These are phyloP conservation scores for Dictyostelium purpureum DNA, from an alignment of 78 protist genomes.

Conservation along the genomic window DNA sequence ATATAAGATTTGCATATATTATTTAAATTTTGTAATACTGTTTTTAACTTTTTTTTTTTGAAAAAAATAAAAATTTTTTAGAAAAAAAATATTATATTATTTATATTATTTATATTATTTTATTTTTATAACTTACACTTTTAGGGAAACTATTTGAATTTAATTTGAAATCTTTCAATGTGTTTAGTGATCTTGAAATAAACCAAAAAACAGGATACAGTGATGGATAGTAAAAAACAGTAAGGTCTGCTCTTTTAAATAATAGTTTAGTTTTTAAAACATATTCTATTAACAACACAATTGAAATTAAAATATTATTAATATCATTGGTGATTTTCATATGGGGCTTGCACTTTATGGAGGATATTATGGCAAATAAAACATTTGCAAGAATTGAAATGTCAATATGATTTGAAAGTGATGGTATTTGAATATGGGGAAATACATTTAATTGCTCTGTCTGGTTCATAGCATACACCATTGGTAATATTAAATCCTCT, in stretches of 20 bases:
- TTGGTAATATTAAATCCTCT: not conserved
- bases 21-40: not conserved
- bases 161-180: not conserved
- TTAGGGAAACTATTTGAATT: not conserved
- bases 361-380: not conserved
- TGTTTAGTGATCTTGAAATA: not conserved
- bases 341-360: not conserved
- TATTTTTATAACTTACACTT: not conserved
- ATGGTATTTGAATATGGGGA: not conserved
- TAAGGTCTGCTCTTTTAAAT: not conserved
- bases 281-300: not conserved
- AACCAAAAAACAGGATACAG: slow-evolving; percentile 29
- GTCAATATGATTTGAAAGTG: slow-evolving; percentile 16
- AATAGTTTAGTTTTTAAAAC: not conserved
- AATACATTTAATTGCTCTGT: not conserved
- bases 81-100: not conserved
- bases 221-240: slow-evolving; percentile 22
- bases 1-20: not conserved
- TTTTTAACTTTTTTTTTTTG: too few relatives aligned
- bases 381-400: not conserved
- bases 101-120: not conserved
- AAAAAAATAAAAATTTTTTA: too few relatives aligned
- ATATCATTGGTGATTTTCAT: not conserved
- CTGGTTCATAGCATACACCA: not conserved
- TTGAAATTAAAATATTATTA: not conserved